Evolutionary conservation across 2,329 filamentous ascomycete species (phyloP).

Genomic region (Claviceps spartinae): DNA sequence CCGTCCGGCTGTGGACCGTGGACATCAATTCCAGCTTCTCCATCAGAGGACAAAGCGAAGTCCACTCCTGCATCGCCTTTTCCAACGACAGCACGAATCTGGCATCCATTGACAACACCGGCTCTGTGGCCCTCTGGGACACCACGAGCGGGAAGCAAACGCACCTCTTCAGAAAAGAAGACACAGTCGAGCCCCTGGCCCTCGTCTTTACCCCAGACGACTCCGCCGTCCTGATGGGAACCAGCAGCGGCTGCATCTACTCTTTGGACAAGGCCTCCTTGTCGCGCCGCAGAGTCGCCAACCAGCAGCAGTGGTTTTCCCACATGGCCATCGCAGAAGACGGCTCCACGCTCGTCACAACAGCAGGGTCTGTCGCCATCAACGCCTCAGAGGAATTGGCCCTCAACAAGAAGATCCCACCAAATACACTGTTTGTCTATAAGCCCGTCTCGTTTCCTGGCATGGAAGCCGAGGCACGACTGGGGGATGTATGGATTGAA

Average conservation of each 20-base stretch:
- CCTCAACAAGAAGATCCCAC: slow-evolving; percentile 4
- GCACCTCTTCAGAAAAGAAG: slow-evolving; percentile 3
- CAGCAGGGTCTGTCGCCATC: slow-evolving; percentile 4
- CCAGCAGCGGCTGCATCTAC: slow-evolving; percentile 5
- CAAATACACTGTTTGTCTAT: slow-evolving; percentile 6
- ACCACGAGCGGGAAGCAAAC: slow-evolving; percentile 1
- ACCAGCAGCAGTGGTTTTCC: slow-evolving; percentile 6
- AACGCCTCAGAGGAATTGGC: background rate
- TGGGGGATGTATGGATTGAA: slow-evolving; percentile 7
- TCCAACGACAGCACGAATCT: slow-evolving; percentile 8
- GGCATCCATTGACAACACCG: slow-evolving; percentile 7
- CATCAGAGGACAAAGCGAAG: slow-evolving; percentile 10
- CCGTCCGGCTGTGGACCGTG: slow-evolving; percentile 9
- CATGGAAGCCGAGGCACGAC: slow-evolving; percentile 6
- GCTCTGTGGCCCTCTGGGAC: slow-evolving; percentile 10
- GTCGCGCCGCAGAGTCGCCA: slow-evolving; percentile 3
- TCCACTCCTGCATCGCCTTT: slow-evolving; percentile 7
- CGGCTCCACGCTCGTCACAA: slow-evolving; percentile 5
- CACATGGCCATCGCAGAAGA: slow-evolving; percentile 4
- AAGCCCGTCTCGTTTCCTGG: slow-evolving; percentile 6
- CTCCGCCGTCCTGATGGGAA: slow-evolving; percentile 4
- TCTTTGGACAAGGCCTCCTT: slow-evolving; percentile 2
- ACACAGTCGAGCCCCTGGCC: slow-evolving; percentile 2
- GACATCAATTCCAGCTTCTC: slow-evolving; percentile 5
- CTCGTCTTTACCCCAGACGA: slow-evolving; percentile 4